Evolutionary conservation across 495 filamentous ascomycete species (phyloP).

Genomic region (Penicillium lividum): DNA sequence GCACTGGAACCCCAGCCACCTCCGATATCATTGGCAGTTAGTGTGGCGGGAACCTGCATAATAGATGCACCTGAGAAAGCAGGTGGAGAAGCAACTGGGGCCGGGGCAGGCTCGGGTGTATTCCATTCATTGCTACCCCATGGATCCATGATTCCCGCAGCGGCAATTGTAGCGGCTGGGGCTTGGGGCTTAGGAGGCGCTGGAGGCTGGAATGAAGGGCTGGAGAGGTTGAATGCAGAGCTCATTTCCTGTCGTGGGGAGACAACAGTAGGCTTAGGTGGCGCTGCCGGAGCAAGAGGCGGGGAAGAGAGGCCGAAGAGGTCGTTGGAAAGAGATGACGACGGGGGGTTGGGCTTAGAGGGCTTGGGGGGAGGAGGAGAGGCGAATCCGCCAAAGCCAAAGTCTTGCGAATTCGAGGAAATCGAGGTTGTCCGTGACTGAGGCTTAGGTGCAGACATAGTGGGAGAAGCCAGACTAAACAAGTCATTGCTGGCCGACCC

Average conservation of each 20-base stretch:
- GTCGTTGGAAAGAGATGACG: conserved; percentile 56
- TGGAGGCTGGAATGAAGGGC: conserved; percentile 48
- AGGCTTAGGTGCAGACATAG: conserved; percentile 47
- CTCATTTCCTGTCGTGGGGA: conserved; percentile 46
- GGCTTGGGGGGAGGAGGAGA: conserved; percentile 42
- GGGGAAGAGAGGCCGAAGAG: conserved; percentile 79
- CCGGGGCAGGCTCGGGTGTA: conserved; percentile 46
- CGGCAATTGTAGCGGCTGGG: conserved; percentile 33
- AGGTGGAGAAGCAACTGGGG: conserved; percentile 21
- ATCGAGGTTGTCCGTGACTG: conserved; percentile 43
- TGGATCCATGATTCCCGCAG: conserved; percentile 42
- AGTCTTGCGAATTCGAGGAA: conserved; percentile 54
- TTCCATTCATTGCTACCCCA: conserved; percentile 55
- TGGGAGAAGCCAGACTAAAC: conserved; percentile 67
- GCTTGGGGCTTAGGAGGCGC: conserved; percentile 40
- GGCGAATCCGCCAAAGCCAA: conserved; percentile 49
- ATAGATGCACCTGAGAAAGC: conserved; percentile 33
- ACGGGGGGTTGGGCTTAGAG: conserved; percentile 44
- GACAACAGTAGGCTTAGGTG: conserved; percentile 38
- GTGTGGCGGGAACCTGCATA: conserved; percentile 50
- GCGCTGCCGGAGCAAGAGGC: conserved; percentile 42
- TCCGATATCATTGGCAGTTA: conserved; percentile 48
- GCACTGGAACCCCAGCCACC: conserved; percentile 55
- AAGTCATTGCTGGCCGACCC: conserved; percentile 66
- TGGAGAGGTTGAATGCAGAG: conserved; percentile 82